phyloP scores from a whole-genome alignment of 1,284 basidiomycete species.

The Erythrobasidium hasegawianum region DNA sequence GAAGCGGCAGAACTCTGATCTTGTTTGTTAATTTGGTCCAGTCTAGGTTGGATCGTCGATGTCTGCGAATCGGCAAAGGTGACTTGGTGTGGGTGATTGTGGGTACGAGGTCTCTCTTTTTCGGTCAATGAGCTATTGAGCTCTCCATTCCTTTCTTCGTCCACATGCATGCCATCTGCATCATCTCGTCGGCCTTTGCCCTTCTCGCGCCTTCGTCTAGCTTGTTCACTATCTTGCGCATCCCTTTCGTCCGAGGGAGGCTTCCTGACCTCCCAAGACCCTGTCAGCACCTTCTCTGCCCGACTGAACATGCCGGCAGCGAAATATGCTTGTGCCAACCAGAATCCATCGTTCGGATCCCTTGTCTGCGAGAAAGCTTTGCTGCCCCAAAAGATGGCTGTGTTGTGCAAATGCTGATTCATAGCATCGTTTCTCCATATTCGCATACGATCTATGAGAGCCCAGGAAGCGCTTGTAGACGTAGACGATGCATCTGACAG shows the following conservation, averaged over 20 bases:
- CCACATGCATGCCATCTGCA: conserved; percentile 19
- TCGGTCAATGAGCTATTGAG: conserved; percentile 26
- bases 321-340: conserved; percentile 96
- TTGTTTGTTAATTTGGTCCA: not conserved
- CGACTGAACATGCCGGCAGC: conserved; percentile 90
- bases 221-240: conserved; percentile 5
- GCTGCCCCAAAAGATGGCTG: conserved; percentile 93
- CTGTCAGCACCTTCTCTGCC: conserved; percentile 74
- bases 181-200: conserved; percentile 15
- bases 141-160: not conserved
- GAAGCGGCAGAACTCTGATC: not conserved
- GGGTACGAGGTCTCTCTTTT: not conserved
- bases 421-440: conserved; percentile 96
- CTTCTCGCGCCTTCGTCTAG: conserved; percentile 10
- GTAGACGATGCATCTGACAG: conserved; percentile 21
- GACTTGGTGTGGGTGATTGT: conserved; percentile 3
- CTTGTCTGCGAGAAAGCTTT: conserved; percentile 43
- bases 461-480: conserved; percentile 54
- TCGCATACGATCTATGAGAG: conserved; percentile 88
- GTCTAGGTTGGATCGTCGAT: conserved; percentile 19
- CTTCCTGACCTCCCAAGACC: conserved; percentile 12
- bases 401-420: conserved; percentile 95
- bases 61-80: conserved; percentile 11
- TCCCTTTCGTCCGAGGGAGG: not conserved
- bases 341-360: conserved; percentile 94